Evolutionary conservation across 106 monocot species (phyloP), one percentile per base, ranked within the genome.

Genomic region (Ottelia alismoides): DNA sequence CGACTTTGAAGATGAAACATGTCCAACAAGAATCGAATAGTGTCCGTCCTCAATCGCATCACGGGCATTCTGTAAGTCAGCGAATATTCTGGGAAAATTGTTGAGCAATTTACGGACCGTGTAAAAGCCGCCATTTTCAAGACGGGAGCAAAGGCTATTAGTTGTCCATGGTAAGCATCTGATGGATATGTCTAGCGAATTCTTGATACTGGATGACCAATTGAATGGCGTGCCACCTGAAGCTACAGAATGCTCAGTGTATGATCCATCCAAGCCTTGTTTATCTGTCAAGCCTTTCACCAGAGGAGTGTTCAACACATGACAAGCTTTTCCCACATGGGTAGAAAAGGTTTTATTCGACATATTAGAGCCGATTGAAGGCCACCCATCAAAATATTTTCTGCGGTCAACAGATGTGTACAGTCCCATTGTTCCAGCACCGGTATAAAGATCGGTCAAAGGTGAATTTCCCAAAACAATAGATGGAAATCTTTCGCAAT

Each of bases 101-200:
- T 86, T 81, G 27, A 98, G 70, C 72, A 98, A 72, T 62, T 98
- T 89, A 16, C 98, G 76, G n/a, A n/a, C 98, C 78, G 98, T 98
- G 58, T 81, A 66, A 56, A 98, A 75, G 32, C 89, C 98, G 61
- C 70, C 31, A 27, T 75, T 70, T 72, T 90, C 89, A 61, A 98
- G 89, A 31, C 69, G 78, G 22, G 58, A 52, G 25, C 53, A 70
- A 30, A 67, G 68, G 63, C 69, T 78, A 14, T 46, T 63, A 26
- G 72, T 74, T 75, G 57, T 67, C 29, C 68, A 67, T 47, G 76
- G 74, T 51, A 98, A 20, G 68, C 31, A 70, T 57, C 59, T 74
- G 40, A 98, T 61, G 26, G 65, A 47, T 49, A 58, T 65, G 63
- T 85, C 89, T 53, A 98, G 73, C 48, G 62, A n/a, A n/a, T n/a